phyloP scores from a whole-genome alignment of 768 basidiomycete genomes.

The Boletus bicolor region DNA sequence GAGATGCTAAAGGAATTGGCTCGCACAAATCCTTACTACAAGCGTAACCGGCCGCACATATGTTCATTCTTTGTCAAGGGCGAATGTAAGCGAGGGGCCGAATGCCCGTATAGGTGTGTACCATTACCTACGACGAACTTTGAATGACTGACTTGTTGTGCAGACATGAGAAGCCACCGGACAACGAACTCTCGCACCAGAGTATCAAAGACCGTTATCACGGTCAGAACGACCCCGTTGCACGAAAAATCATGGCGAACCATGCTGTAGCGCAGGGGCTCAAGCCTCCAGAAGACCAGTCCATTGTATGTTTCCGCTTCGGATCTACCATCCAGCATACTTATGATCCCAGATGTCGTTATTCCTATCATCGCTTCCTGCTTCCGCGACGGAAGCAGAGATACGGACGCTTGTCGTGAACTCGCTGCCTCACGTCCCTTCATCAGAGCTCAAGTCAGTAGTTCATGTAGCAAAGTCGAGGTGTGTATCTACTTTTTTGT shows the following conservation, averaged over 20 bases:
- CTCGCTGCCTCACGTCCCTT: constrained; percentile 61
- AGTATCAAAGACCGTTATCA: constrained; percentile 94
- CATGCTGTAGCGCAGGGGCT: constrained; percentile 82
- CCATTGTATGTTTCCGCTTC: constrained; percentile 59
- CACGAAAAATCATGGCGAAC: constrained; percentile 78
- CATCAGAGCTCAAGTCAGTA: constrained; percentile 72
- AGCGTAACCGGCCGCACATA: constrained; percentile 89
- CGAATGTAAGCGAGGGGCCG: constrained; percentile 84
- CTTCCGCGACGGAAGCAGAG: constrained; percentile 64
- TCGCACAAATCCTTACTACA: constrained; percentile 94
- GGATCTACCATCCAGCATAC: background rate
- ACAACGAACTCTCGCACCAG: constrained; percentile 84
- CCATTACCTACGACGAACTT: background rate
- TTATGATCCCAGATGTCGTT: constrained; percentile 62
- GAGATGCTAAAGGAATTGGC: constrained; percentile 97
- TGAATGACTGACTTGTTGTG: constrained; percentile 1
- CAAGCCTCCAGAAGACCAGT: constrained; percentile 83
- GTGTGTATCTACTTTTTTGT: constrained; percentile 32
- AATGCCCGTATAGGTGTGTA: constrained; percentile 83
- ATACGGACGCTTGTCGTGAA: constrained; percentile 70
- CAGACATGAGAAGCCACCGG: constrained; percentile 85
- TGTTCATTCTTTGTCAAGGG: constrained; percentile 97
- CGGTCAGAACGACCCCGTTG: constrained; percentile 91
- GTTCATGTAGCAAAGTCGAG: constrained; percentile 83
- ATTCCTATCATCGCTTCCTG: constrained; percentile 77